These are phyloP conservation scores for Annulohypoxylon moriforme DNA, from an alignment of 495 filamentous ascomycete species.

Conservation along the genomic window DNA sequence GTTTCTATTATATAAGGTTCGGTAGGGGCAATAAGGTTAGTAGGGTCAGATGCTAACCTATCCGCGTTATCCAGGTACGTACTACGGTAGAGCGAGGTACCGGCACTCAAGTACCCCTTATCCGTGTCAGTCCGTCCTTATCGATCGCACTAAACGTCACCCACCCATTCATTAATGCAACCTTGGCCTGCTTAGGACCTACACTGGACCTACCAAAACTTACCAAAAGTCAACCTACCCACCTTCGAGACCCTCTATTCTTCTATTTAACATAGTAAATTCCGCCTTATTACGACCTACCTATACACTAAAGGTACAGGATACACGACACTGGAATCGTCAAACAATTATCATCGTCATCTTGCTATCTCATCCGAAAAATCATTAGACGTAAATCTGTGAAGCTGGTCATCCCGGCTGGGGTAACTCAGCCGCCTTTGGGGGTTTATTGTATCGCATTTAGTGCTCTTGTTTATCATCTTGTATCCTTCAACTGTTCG, in stretches of 20 bases:
- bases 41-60: background rate
- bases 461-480: background rate
- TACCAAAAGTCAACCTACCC: constrained; percentile 26
- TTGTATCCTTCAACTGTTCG: background rate
- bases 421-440: constrained; percentile 28
- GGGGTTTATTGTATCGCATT: constrained; percentile 5
- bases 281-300: constrained; percentile 3
- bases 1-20: background rate
- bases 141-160: constrained; percentile 41
- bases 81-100: background rate
- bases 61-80: constrained; percentile 1
- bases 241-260: constrained; percentile 36
- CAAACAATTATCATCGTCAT: constrained; percentile 21
- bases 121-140: constrained; percentile 27
- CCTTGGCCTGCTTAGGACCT: background rate
- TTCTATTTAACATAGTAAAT: constrained; percentile 10
- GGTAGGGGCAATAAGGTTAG: background rate
- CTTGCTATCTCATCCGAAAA: constrained; percentile 15
- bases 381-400: constrained; percentile 3
- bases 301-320: background rate
- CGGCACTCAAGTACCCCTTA: constrained; percentile 13
- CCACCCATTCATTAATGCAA: constrained; percentile 35
- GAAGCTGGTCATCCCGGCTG: constrained; percentile 34
- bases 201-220: constrained; percentile 1
- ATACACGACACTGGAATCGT: constrained; percentile 4